phyloP scores from a whole-genome alignment of 352 stramenopile species.

The Heterotrichella gracilis region DNA sequence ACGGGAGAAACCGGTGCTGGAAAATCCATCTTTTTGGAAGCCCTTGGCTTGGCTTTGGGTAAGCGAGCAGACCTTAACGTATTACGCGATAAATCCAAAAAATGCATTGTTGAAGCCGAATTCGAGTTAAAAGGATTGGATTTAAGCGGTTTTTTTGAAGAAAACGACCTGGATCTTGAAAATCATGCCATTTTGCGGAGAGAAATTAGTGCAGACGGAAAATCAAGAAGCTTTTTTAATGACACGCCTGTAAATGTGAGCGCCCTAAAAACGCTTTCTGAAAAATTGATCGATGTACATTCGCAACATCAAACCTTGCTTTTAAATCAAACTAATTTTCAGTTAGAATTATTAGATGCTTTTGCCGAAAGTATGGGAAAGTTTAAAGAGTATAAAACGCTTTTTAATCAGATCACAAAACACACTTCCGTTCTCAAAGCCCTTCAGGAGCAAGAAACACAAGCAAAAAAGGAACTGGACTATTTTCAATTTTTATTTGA shows the following conservation, averaged over 20 bases:
- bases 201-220: neutral
- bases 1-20: neutral
- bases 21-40: constrained; percentile 1
- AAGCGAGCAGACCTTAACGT: neutral
- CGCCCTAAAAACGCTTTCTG: neutral
- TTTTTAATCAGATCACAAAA: neutral
- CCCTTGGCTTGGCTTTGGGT: neutral
- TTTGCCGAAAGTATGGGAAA: neutral
- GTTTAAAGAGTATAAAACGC: neutral
- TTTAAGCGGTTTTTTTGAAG: neutral
- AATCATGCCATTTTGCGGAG: neutral
- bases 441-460: neutral
- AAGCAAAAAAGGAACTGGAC: neutral
- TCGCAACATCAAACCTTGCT: neutral
- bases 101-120: neutral
- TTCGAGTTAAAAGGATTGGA: neutral
- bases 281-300: constrained; percentile 10
- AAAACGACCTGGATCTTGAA: neutral
- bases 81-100: neutral
- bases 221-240: neutral
- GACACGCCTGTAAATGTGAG: neutral
- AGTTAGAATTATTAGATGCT: neutral
- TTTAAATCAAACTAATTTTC: neutral
- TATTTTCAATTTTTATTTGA: constrained; percentile 9
- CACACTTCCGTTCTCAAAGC: neutral